Evolutionary conservation across 1,139 yeast species (phyloP), one percentile per base, ranked within the genome.

Genomic region (Geotrichum fermentans): DNA sequence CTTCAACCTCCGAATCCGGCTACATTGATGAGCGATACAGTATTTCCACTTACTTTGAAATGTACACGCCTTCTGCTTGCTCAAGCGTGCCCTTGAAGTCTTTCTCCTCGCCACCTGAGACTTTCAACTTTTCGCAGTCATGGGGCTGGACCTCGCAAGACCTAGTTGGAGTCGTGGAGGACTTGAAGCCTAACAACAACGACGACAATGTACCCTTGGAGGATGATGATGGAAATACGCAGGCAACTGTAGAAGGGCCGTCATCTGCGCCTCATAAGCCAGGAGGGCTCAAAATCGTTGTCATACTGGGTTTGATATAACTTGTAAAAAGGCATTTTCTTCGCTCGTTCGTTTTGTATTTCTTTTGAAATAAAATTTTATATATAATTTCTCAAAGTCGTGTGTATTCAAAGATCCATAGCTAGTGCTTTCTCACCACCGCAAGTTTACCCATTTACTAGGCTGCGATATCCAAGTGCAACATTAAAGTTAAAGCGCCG

Each of bases 141-240:
- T 77, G 81, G 81, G 80, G 80, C 1, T 75, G 64, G 80, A 75
- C 74, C 51, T 72, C 76, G 51, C 28, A 10, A 6, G 10, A 10
- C 28, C 28, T 24, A 10, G 28, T 24, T 6, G 6, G 8, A 10
- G 28, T 24, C 8, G 6, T 10, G 28, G 28, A 24, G 28, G 28
- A 10, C 28, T 10, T 24, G 28, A 6, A 10, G 6, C 8, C 28
- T 6, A 24, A 10, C 28, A 10, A 24, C 10, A 10, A 6, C 10
- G 6, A 24, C 28, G 6, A 24, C 10, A 24, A 24, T n/a, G n/a
- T n/a, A n/a, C n/a, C n/a, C n/a, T n/a, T 10, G 6, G 28, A 24
- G 6, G 28, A 6, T 6, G 28, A 24, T 10, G 28, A 65, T 66
- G 36, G 10, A 10, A 24, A 6, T 24, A 24, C 28, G 28, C 28